Evolutionary conservation across 768 basidiomycete genomes (phyloP), one percentile per base, ranked within the genome.

Genomic region (Lactarius quietus): DNA sequence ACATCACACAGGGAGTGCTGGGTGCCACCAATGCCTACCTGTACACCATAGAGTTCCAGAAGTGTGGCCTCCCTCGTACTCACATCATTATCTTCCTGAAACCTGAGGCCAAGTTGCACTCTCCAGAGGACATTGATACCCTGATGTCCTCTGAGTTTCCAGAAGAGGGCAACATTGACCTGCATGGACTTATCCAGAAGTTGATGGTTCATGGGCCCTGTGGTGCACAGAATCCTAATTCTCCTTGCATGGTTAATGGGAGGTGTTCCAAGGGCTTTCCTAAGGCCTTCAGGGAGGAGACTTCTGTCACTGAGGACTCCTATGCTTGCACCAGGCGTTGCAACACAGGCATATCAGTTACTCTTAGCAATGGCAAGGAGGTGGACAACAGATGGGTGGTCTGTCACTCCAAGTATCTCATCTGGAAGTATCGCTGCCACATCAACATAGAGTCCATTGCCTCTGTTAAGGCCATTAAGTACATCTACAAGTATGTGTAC

Each of bases 41-140:
- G 0, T 82, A 83, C 62, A 79, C 78, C 12, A 83, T 84, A 58
- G 82, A 87, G 65, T 86, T 84, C 68, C 84, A 86, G 69, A 86
- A 86, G 64, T 70, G 80, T 0, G 82, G 83, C 0, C 78, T 0
- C n/a, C 84, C 84, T 29, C 83, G 86, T 66, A 78, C 81, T 69
- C 85, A 87, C 70, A n/a, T 80, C 12, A 68, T 86, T 1, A 72
- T 86, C 52, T 80, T 81, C 64, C 70, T 86, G 1, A n/a, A 38
- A 74, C 51, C 74, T 0, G 58, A 57, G 0, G 41, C 72, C 62
- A 81, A 80, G 62, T 70, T 84, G 2, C 36, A 28, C 0, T 75
- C 72, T 18, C 72, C 79, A 6, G 73, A 71, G 8, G 73, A 76
- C 23, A 71, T 86, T 8, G 78, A 85, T 67, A 64, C 69, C 20